These are phyloP conservation scores for Kickxella alabastrina DNA, from an alignment of 192 early-diverging fungal species.

Conservation along the genomic window DNA sequence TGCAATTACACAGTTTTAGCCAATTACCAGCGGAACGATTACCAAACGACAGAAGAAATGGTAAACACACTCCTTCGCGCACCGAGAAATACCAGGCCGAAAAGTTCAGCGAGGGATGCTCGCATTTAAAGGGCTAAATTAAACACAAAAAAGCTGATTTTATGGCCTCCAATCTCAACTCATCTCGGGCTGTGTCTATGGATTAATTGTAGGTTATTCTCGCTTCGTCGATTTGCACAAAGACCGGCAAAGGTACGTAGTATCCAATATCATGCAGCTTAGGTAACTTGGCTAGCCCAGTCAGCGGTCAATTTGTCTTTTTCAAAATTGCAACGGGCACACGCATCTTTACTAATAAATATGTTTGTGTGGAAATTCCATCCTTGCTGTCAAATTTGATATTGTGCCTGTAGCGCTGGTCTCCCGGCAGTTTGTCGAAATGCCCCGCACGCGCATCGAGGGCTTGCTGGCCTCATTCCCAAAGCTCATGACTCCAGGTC, in stretches of 20 bases:
- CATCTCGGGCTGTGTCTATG: neutral
- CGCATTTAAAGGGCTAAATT: too few species aligned
- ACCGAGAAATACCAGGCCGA: too few species aligned
- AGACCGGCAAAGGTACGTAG: constrained; percentile 82
- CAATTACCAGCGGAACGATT: constrained; percentile 2
- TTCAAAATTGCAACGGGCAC: too few species aligned
- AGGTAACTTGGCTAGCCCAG: too few species aligned
- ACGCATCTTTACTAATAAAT: too few species aligned
- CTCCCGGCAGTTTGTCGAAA: constrained; percentile 96
- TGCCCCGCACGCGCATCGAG: constrained; percentile 94
- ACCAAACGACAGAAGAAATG: neutral
- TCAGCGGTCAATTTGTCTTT: too few species aligned
- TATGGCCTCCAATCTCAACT: neutral
- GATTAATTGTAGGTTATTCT: constrained; percentile 90
- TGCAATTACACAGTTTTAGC: neutral
- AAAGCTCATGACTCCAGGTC: constrained; percentile 81
- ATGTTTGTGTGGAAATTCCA: too few species aligned
- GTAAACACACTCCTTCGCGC: neutral
- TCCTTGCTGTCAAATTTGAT: too few species aligned
- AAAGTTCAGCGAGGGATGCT: too few species aligned
- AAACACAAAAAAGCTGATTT: too few species aligned
- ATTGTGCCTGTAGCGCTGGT: constrained; percentile 73
- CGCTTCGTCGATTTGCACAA: constrained; percentile 87
- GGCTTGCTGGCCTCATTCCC: constrained; percentile 95
- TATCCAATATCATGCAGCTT: too few species aligned